Conservation (phyloP, 2,329 filamentous ascomycete species). For the Talaromyces pinophilus region DNA sequence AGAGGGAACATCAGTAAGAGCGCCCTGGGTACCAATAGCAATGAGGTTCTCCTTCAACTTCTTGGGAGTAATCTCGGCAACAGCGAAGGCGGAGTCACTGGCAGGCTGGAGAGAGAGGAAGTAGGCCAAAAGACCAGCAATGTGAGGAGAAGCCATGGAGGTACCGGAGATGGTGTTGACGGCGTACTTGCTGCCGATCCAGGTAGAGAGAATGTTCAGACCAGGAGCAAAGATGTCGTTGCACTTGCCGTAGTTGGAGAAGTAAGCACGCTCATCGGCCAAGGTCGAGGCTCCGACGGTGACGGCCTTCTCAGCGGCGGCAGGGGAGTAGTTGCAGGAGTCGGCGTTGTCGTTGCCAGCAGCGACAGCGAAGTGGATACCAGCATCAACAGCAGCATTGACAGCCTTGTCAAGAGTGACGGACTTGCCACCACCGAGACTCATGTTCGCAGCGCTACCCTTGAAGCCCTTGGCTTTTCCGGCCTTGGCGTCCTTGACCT, state of each 20-base stretch:
- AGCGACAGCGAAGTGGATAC: constrained; percentile 96
- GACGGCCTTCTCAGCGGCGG: constrained; percentile 84
- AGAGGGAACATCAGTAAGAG: constrained; percentile 76
- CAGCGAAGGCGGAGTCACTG: constrained; percentile 84
- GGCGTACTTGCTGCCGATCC: constrained; percentile 94
- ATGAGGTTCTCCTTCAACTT: constrained; percentile 91
- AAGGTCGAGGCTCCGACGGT: constrained; percentile 95
- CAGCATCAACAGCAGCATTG: constrained; percentile 86
- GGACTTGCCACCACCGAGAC: constrained; percentile 96
- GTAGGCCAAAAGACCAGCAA: constrained; percentile 95
- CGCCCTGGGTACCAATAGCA: constrained; percentile 74
- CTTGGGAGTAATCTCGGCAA: constrained; percentile 85
- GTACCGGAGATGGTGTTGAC: constrained; percentile 99
- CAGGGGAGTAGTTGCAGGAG: constrained; percentile 98
- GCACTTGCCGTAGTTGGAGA: constrained; percentile 99
- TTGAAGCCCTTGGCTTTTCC: constrained; percentile 97
- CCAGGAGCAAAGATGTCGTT: constrained; percentile 99
- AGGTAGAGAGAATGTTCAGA: constrained; percentile 95
- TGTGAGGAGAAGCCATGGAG: constrained; percentile 98
- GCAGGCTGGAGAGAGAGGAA: constrained; percentile 93
- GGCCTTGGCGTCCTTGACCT: constrained; percentile 75
- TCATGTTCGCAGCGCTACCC: constrained; percentile 99
- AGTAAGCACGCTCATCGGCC: constrained; percentile 95
- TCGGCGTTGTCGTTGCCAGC: constrained; percentile 99
- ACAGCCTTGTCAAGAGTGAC: constrained; percentile 86